Conservation (phyloP, 129 eudicot species). For the Pseudognaphalium luteoalbum region DNA sequence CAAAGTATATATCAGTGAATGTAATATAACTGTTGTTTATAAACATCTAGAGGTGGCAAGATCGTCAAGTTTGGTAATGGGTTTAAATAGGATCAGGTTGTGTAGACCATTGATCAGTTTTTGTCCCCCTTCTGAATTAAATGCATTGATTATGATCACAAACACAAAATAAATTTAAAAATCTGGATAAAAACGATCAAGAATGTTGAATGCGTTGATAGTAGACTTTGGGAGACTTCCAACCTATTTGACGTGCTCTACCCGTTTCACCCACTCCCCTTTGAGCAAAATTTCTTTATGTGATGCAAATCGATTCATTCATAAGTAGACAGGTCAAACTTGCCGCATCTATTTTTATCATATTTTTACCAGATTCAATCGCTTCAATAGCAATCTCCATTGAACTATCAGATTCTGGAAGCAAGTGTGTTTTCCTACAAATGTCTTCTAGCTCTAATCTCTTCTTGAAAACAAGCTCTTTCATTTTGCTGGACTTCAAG, state of each 20-base stretch:
- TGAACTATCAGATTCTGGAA: conserved; percentile 55
- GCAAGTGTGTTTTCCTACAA: conserved; percentile 80
- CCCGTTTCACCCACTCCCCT: no score
- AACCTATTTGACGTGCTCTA: no score
- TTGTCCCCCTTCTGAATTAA: neutral
- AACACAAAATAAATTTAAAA: neutral
- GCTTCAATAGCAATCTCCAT: conserved; percentile 50
- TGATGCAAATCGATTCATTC: no score
- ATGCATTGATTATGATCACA: neutral
- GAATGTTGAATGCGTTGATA: no score
- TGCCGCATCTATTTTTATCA: neutral
- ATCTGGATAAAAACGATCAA: no score
- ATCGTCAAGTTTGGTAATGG: neutral
- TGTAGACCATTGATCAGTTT: neutral
- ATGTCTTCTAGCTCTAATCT: conserved; percentile 76
- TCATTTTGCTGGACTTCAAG: conserved; percentile 87
- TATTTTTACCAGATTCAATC: conserved; percentile 43
- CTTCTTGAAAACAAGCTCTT: conserved; percentile 87
- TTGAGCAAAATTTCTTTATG: no score
- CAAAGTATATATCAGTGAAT: conserved; percentile 13
- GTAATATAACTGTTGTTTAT: neutral
- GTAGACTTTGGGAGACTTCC: no score
- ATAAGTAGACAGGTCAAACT: no score
- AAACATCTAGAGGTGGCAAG: neutral
- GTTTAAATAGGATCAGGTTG: neutral